These are phyloP conservation scores for Xerocomus cyaneibrunnescens DNA, from an alignment of 1,284 basidiomycete species.

Conservation along the genomic window DNA sequence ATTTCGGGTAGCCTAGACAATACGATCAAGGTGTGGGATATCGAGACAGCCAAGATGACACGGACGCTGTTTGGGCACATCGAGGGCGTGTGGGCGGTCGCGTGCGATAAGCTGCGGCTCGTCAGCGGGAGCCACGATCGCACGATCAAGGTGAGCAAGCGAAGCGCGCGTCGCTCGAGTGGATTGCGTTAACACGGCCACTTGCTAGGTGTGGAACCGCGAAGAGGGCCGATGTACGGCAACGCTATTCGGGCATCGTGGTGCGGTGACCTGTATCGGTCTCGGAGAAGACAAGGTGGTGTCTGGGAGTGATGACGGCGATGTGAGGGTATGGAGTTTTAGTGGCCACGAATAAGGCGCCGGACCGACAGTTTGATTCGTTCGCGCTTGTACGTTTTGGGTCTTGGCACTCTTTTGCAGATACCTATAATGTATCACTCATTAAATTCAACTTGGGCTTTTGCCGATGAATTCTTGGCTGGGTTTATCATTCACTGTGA, in stretches of 20 bases:
- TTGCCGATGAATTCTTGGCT: too few relatives aligned
- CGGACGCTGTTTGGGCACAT: constrained; percentile 95
- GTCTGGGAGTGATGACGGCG: constrained; percentile 89
- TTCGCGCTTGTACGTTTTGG: neutral
- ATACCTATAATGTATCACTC: constrained; percentile 10
- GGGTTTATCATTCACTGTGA: too few relatives aligned
- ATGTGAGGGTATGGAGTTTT: constrained; percentile 83
- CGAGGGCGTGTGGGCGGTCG: constrained; percentile 96
- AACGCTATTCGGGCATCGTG: constrained; percentile 93
- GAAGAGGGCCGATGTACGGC: constrained; percentile 87
- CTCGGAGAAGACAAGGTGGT: constrained; percentile 96
- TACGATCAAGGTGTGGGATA: constrained; percentile 96
- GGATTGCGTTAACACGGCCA: constrained; percentile 7
- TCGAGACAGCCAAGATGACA: constrained; percentile 79
- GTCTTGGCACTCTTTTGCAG: neutral
- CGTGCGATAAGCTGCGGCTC: constrained; percentile 88
- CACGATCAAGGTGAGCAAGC: constrained; percentile 75
- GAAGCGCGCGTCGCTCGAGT: neutral
- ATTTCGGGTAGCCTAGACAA: constrained; percentile 94
- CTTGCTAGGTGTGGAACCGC: constrained; percentile 80
- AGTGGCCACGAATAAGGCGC: constrained; percentile 34
- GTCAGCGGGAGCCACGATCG: constrained; percentile 93
- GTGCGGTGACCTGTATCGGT: constrained; percentile 89
- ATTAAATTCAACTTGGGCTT: too few relatives aligned
- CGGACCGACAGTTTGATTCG: neutral